A percentile compares a stretch with the other conserved stretches of the same genome.
Conservation (phyloP, 192 early-diverging fungal species). For the Coemansia biformis region DNA sequence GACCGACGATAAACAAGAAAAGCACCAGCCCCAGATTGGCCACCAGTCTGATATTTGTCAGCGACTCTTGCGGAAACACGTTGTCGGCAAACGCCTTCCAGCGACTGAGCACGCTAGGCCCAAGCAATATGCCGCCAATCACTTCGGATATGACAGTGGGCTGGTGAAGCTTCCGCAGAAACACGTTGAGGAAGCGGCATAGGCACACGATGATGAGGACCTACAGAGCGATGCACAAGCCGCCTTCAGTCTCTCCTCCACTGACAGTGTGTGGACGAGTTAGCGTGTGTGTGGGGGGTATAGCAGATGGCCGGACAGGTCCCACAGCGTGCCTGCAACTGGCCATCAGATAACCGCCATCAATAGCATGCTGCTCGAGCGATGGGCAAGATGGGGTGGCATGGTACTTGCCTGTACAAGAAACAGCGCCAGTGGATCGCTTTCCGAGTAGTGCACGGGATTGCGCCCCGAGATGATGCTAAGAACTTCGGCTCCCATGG, state of each 20-base stretch:
- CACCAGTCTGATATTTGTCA: conserved; percentile 67
- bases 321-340: too few species aligned
- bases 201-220: conserved; percentile 64
- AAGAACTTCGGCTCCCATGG: conserved; percentile 23
- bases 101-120: conserved; percentile 76
- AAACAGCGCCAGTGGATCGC: conserved; percentile 66
- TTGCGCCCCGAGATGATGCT: conserved; percentile 63
- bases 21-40: conserved; percentile 86
- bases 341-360: too few species aligned
- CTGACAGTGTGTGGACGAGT: too few species aligned
- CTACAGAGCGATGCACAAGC: too few species aligned
- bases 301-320: too few species aligned
- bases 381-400: too few species aligned
- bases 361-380: too few species aligned
- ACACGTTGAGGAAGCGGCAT: conserved; percentile 62
- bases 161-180: conserved; percentile 62
- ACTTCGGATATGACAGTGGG: conserved; percentile 91
- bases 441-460: conserved; percentile 52
- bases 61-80: conserved; percentile 69
- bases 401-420: too few species aligned
- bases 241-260: too few species aligned
- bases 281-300: too few species aligned
- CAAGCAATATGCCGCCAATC: conserved; percentile 82
- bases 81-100: conserved; percentile 60
- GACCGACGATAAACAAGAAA: conserved; percentile 82